Evolutionary conservation across 345 rosid genomes (phyloP), one percentile per base, ranked within the genome.

Genomic region (Psidium guajava): DNA sequence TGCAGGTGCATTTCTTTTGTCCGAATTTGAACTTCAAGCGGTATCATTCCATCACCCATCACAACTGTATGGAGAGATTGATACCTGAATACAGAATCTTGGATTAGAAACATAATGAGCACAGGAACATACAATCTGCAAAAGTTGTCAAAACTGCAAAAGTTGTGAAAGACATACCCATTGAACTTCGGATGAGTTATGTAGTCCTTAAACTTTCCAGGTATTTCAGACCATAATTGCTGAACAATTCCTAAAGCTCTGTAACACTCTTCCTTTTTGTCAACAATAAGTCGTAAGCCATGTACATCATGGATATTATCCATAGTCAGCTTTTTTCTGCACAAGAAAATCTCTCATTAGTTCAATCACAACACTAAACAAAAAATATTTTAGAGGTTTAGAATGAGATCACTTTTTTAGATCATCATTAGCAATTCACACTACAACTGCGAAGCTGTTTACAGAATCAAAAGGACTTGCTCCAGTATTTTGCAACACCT

Each of bases 241-340:
- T 93, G 96, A 87, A 97, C 98, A 40, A 93, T 92, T 83, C 86
- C 91, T 85, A 96, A 82, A 25, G 98, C 98, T 85, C 88, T 91
- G 85, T 96, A 96, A 89, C 98, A 96, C 88, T 97, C 98, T 82
- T 91, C 95, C 89, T 93, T 91, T 10, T 88, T 95, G 86, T 94
- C 92, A 85, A 97, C 96, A 89, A 97, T 95, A 85, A 97, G 83
- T 54, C 99, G 98, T 61, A 97, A 82, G 82, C 99, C 99, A 56
- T 97, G 96, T 88, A 97, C 94, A 90, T 97, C 99, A 82, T 97
- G 99, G 87, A 97, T 96, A 88, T 96, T 95, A 90, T 95, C 95
- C 91, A 94, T 91, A 52, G 92, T 93, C 90, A 97, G 91, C 86
- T 92, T 95, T 87, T 97, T 97, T 91, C 99, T 97, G 93, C 87